Evolutionary conservation across 352 stramenopile genomes (phyloP).

Genomic region (Peronospora belbahrii): DNA sequence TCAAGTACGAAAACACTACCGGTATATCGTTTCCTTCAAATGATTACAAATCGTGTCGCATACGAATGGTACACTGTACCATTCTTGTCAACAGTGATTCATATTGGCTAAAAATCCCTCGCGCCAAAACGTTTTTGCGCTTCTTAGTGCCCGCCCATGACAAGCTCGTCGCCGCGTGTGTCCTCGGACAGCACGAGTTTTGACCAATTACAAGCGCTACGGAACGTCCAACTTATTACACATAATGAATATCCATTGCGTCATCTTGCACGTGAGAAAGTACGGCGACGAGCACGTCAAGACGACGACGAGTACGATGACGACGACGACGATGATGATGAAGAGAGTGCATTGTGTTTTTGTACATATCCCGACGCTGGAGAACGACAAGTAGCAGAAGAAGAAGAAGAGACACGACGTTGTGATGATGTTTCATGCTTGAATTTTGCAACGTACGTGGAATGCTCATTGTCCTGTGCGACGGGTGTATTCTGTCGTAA

Average conservation of each 20-base stretch:
- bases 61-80: background rate
- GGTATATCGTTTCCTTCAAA: background rate
- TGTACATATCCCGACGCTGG: slow-evolving; percentile 38
- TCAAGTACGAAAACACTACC: background rate
- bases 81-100: background rate
- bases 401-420: slow-evolving; percentile 23
- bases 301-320: slow-evolving; percentile 26
- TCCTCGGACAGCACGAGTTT: slow-evolving; percentile 23
- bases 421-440: slow-evolving; percentile 83
- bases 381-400: slow-evolving; percentile 25
- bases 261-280: slow-evolving; percentile 37
- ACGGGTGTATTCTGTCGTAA: slow-evolving; percentile 52
- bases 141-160: background rate
- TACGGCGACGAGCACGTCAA: slow-evolving; percentile 23
- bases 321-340: slow-evolving; percentile 31
- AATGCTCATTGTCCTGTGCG: slow-evolving; percentile 50
- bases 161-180: background rate
- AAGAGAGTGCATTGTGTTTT: slow-evolving; percentile 40
- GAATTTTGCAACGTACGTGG: slow-evolving; percentile 85
- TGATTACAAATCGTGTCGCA: too few relatives aligned
- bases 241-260: slow-evolving; percentile 70
- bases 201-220: slow-evolving; percentile 63
- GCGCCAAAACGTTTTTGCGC: background rate
- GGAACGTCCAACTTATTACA: slow-evolving; percentile 49
- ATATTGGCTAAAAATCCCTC: background rate